Base-by-base conservation (phyloP, 192 early-diverging fungal genomes). In the Neocallimastix lanati region DNA sequence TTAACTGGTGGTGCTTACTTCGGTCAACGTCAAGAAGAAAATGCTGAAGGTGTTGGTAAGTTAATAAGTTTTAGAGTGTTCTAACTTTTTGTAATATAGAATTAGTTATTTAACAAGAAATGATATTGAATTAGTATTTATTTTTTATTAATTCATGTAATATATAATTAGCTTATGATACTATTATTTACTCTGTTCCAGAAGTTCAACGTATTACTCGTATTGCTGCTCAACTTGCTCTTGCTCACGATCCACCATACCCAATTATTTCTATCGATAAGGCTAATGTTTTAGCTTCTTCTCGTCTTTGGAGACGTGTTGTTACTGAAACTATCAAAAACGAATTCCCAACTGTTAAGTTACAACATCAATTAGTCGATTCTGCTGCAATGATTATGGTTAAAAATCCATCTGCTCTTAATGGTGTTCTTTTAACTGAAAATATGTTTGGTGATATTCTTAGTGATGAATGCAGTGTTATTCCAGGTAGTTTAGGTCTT, bases 1-100 rank as follows among this genome's bases (percentile, higher is more conserved):
- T 89, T 99, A 79, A 95, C 97, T 13, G 95, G 96, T 81, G 97
- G 97, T 33, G 94, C 98, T 82, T 99, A 99, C 87, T 99, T 98
- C 89, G 97, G 97, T 76, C 88, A 93, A 79, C 91, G 96, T 78
- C 85, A 92, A 80, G 95, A 99, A 84, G 94, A 92, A 82, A 91
- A 91, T 77, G 90, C 85, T 50, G 90, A 93, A 81, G 96, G 93
- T 80, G 85, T 89, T 82, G 90, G 91, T 92, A 84, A 81, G 33
- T 80, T 29, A 28, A n/a, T n/a, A n/a, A n/a, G n/a, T n/a, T n/a
- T n/a, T n/a, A n/a, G n/a, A n/a, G n/a, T n/a, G n/a, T n/a, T n/a
- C n/a, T n/a, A n/a, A n/a, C n/a, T n/a, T n/a, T n/a, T n/a, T n/a
- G n/a, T n/a, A n/a, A n/a, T n/a, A n/a, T n/a, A n/a, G n/a, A n/a